phyloP scores from a whole-genome alignment of 352 stramenopile genomes.

The Phytophthora fragariae region DNA sequence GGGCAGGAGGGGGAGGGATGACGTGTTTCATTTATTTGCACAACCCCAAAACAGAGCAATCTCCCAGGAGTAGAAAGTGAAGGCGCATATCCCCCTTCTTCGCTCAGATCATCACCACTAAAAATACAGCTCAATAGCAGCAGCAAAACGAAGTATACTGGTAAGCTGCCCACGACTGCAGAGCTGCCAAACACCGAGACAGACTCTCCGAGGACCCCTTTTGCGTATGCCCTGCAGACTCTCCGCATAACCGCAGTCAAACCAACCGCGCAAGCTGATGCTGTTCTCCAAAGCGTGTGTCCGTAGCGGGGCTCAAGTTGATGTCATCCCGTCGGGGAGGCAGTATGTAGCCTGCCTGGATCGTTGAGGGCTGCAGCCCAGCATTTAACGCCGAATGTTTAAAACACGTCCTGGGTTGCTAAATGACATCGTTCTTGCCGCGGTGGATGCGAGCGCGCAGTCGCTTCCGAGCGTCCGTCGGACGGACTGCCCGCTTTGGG shows the following conservation, averaged over 20 bases:
- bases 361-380: background rate
- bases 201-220: background rate
- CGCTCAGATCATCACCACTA: constrained; percentile 16
- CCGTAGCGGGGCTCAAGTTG: background rate
- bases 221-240: background rate
- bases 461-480: too few relatives aligned
- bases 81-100: background rate
- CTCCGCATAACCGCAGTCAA: background rate
- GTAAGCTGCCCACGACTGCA: too few relatives aligned
- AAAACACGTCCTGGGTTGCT: too few relatives aligned
- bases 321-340: background rate
- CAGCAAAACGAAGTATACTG: background rate
- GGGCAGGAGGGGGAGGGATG: too few relatives aligned
- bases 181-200: background rate
- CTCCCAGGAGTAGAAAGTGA: too few relatives aligned
- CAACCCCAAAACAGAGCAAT: too few relatives aligned
- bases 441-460: too few relatives aligned
- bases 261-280: background rate
- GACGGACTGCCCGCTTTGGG: too few relatives aligned
- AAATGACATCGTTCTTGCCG: too few relatives aligned
- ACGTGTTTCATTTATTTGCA: too few relatives aligned
- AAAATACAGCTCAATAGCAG: constrained; percentile 20
- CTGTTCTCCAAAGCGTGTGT: background rate
- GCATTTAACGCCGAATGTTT: background rate
- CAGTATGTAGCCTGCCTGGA: background rate